phyloP scores from a whole-genome alignment of 306 rosid genomes.

The Quercus engelmannii region DNA sequence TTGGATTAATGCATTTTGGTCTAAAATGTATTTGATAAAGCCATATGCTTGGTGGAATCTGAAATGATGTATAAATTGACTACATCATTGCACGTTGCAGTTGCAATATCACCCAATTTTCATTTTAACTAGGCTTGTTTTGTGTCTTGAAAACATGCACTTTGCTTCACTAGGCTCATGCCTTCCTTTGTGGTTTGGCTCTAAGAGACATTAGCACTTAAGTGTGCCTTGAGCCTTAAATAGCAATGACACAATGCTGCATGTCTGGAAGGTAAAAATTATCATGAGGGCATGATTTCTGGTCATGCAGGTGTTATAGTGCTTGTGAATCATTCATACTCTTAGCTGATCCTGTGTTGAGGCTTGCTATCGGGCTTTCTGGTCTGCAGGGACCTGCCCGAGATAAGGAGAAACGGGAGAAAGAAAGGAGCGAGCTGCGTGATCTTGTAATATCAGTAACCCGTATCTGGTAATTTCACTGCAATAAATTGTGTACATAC shows the following conservation, averaged over 20 bases:
- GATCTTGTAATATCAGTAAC: constrained; percentile 88
- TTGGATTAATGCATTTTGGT: no score
- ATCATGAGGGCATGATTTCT: constrained; percentile 65
- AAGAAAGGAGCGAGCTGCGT: constrained; percentile 94
- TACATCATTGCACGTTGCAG: no score
- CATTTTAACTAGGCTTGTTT: no score
- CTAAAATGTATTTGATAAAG: no score
- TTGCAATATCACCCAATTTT: no score
- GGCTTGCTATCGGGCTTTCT: constrained; percentile 99
- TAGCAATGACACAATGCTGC: constrained; percentile 31
- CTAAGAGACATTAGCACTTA: neutral
- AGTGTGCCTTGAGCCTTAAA: neutral
- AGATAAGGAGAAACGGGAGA: constrained; percentile 96
- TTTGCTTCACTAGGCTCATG: no score
- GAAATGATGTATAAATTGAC: no score
- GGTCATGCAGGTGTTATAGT: constrained; percentile 71
- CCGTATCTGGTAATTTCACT: constrained; percentile 59
- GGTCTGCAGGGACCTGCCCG: constrained; percentile 99
- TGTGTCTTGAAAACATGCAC: no score
- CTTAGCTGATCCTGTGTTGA: constrained; percentile 99
- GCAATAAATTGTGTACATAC: constrained; percentile 43
- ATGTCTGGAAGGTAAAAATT: constrained; percentile 49
- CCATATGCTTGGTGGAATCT: no score
- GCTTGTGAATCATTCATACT: constrained; percentile 79
- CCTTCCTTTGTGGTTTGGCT: no score